Evolutionary conservation across 179 eudicot species (phyloP), one percentile per base, ranked within the genome.

Genomic region (Patellifolia procumbens): DNA sequence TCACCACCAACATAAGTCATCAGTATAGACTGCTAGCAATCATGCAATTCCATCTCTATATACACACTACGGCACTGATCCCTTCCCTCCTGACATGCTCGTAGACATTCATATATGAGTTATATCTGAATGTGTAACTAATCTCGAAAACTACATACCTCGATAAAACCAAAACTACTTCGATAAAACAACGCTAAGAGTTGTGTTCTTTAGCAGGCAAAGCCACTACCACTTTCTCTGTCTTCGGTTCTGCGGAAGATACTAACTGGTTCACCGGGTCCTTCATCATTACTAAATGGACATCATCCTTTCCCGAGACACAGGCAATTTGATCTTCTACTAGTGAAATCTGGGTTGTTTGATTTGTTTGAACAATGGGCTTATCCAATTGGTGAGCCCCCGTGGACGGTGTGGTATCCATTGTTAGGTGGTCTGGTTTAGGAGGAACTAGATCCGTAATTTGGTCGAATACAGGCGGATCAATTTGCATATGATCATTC

Each of bases 211-310:
- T 70, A 56, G 83, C 83, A 39, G 83, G 83, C 42, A 80, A 79
- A 16, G 76, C 83, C 35, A 80, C 80, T 5, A 81, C 80, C 8
- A 81, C 69, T 32, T 53, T 72, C 15, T 68, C 84, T 49, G 71
- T 34, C 64, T 60, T 77, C 11, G 78, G 78, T 37, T 81, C 84
- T 9, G 37, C 28, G 11, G 70, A 49, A 29, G 76, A 31, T 45
- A 69, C 9, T 63, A 53, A 35, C 42, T n/a, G 59, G 48, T 76
- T 81, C 17, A 45, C 60, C 59, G 78, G 75, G 32, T 76, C 82
- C 46, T 77, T 74, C 39, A 13, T 70, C 37, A 76, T 81, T 22
- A 31, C 46, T 53, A 68, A 28, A 46, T 80, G 69, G 58, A 59
- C 46, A 13, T 32, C 79, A 52, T 76, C 74, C 55, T 52, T 74